Evolutionary conservation across 2,329 filamentous ascomycete species (phyloP).

Genomic region (Epichloe scottii): DNA sequence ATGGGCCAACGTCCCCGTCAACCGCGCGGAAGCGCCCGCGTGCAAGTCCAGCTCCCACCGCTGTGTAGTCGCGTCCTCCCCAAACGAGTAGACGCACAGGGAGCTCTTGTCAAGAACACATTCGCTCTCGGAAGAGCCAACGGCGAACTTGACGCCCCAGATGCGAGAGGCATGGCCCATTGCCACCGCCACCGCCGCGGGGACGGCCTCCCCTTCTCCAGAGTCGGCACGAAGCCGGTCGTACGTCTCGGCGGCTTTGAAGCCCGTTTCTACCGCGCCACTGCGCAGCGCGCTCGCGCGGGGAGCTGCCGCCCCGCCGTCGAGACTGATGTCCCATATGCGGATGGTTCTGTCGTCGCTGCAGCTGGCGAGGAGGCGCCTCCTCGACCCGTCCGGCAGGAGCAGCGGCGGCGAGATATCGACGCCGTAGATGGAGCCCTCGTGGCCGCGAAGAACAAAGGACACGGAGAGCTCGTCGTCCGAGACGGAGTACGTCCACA

Average conservation of each 20-base stretch:
- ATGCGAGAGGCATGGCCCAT: slow-evolving; percentile 88
- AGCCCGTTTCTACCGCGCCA: slow-evolving; percentile 42
- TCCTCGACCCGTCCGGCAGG: slow-evolving; percentile 23
- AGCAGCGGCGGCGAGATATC: slow-evolving; percentile 52
- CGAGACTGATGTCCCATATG: slow-evolving; percentile 69
- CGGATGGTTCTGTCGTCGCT: slow-evolving; percentile 88
- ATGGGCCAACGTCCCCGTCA: slow-evolving; percentile 31
- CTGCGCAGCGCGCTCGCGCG: neutral
- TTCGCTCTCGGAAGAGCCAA: slow-evolving; percentile 13
- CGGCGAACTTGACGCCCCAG: slow-evolving; percentile 64
- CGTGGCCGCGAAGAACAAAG: slow-evolving; percentile 54
- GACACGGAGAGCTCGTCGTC: slow-evolving; percentile 22
- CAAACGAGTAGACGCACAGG: slow-evolving; percentile 54
- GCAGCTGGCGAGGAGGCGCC: slow-evolving; percentile 71
- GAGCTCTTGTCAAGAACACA: slow-evolving; percentile 6
- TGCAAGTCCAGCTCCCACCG: slow-evolving; percentile 42
- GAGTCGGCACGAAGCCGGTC: slow-evolving; percentile 12
- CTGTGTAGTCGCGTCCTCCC: slow-evolving; percentile 71
- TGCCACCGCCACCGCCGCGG: slow-evolving; percentile 58
- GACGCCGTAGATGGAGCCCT: slow-evolving; percentile 89
- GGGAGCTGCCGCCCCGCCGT: neutral
- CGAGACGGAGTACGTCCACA: slow-evolving; percentile 61
- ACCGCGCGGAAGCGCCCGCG: neutral
- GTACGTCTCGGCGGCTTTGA: slow-evolving; percentile 26
- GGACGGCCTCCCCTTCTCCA: slow-evolving; percentile 18